These are phyloP conservation scores for Claviceps arundinis DNA, from an alignment of 2,329 filamentous ascomycete species.

Conservation along the genomic window DNA sequence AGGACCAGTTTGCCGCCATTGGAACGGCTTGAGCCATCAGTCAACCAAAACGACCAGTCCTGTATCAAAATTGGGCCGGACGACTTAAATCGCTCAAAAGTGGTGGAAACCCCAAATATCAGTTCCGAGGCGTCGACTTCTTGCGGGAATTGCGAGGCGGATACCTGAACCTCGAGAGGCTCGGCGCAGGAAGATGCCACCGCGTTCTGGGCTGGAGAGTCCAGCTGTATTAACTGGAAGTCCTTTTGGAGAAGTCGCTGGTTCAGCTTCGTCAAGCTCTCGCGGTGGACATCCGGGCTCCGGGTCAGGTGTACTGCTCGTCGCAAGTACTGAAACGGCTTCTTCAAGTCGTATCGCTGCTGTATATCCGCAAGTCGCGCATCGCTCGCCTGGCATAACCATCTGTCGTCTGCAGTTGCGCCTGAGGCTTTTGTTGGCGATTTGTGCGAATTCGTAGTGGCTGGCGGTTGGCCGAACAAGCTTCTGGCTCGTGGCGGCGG, in stretches of 20 bases:
- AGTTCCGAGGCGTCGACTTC: slow-evolving; percentile 40
- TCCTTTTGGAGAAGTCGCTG: slow-evolving; percentile 22
- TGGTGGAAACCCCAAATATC: slow-evolving; percentile 45
- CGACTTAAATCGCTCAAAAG: slow-evolving; percentile 38
- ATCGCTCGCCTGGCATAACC: slow-evolving; percentile 1
- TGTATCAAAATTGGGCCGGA: slow-evolving; percentile 35
- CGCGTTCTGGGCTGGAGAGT: slow-evolving; percentile 18
- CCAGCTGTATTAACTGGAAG: slow-evolving; percentile 34
- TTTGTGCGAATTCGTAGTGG: background rate
- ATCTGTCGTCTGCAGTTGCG: background rate
- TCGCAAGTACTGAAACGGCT: slow-evolving; percentile 40
- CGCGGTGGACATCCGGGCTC: slow-evolving; percentile 30
- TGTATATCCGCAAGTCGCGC: background rate
- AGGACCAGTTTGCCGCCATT: slow-evolving; percentile 43
- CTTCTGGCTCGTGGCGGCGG: background rate
- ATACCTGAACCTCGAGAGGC: slow-evolving; percentile 31
- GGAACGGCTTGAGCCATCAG: slow-evolving; percentile 37
- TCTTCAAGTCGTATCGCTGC: slow-evolving; percentile 30
- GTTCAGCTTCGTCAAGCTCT: slow-evolving; percentile 33
- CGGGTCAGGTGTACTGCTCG: slow-evolving; percentile 38
- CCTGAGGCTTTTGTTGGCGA: background rate
- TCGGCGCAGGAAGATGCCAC: slow-evolving; percentile 28
- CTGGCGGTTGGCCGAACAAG: too few species aligned
- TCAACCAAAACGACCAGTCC: slow-evolving; percentile 47
- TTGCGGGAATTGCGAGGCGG: slow-evolving; percentile 24